Evolutionary conservation across 306 rosid genomes (phyloP), one percentile per base, ranked within the genome.

Genomic region (Prunus kanzakura): DNA sequence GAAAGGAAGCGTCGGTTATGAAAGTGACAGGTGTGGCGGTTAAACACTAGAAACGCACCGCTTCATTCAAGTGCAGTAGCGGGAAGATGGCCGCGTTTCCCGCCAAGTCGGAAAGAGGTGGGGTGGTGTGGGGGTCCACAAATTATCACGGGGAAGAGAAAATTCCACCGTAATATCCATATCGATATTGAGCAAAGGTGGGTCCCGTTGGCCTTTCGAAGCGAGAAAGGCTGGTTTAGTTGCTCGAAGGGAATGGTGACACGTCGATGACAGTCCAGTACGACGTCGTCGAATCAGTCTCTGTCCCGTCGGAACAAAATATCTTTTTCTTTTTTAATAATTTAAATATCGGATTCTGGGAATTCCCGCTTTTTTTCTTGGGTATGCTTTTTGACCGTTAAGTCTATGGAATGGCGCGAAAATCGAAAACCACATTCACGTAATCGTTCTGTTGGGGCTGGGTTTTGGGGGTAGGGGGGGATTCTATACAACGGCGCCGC

Each of bases 301-400:
- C 15, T 13, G 15, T 20, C 30, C 64, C 22, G 51, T 66, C 29
- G 29, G 54, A 46, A 1, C 32, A 52, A 38, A 30, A 38, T 56
- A 55, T 30, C 9, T 0, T 6, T 18, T 2, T 1, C 12, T 47
- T 13, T 54, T 10, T 25, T n/a, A 2, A 18, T 19, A 18, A 58
- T 35, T 16, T 7, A 11, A 12, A 29, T 2, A 35, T 27, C 4
- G 12, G 8, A n/a, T 43, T 63, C 57, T 82, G 57, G 83, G 49
- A 69, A 79, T 30, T 70, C 89, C 86, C 90, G 89, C 87, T 58
- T 46, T 29, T 41, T 20, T 11, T 38, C 68, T 23, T 9, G 22
- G 78, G 67, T 4, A 25, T 68, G 14, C 41, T 87, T 90, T 69
- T 88, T 88, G 90, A 88, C 90, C 84, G 83, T 78, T 82, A 77